A percentile compares a stretch with the other conserved stretches of the same genome.
These are phyloP conservation scores for Cladophialophora carrionii DNA, from an alignment of 2,329 filamentous ascomycete genomes.

Conservation along the genomic window DNA sequence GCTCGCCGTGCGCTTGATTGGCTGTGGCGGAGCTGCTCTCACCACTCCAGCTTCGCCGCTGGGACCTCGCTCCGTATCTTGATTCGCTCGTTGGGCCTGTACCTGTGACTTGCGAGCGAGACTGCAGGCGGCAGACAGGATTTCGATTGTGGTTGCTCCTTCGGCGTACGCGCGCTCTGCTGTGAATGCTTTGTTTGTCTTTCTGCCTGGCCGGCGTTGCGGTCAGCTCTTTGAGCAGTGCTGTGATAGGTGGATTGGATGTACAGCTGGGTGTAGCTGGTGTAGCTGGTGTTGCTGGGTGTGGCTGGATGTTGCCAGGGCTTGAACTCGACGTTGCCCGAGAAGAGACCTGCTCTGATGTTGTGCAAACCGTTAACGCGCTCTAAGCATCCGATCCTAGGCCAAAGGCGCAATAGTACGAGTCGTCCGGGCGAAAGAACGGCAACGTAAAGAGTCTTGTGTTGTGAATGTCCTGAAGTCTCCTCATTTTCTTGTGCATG, in stretches of 20 bases:
- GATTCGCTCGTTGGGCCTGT: conserved; percentile 24
- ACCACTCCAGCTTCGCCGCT: conserved; percentile 21
- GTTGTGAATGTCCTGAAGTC: background rate
- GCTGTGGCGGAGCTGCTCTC: background rate
- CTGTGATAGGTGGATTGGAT: conserved; percentile 22
- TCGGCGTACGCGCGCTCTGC: background rate
- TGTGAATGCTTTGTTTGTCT: conserved; percentile 14
- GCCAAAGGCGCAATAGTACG: background rate
- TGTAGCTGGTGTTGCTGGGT: too few species aligned
- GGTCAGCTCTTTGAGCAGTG: conserved; percentile 18
- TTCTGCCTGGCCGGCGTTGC: conserved; percentile 19
- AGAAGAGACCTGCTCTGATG: conserved; percentile 1
- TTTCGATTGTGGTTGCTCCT: conserved; percentile 13
- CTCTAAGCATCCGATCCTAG: background rate
- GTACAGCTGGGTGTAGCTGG: conserved; percentile 1
- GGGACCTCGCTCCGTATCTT: conserved; percentile 11
- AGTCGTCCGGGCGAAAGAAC: conserved; percentile 6
- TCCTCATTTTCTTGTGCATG: conserved; percentile 9
- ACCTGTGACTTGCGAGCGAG: conserved; percentile 27
- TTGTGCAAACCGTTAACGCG: conserved; percentile 4
- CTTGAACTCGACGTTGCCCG: conserved; percentile 6
- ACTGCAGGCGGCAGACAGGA: conserved; percentile 26
- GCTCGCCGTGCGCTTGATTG: conserved; percentile 8
- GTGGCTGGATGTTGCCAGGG: background rate
- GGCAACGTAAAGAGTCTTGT: conserved; percentile 9